Percentiles rank a stretch among this genome's conserved stretches.
Conservation (phyloP, 768 basidiomycete genomes). For the Strobilomyces confusus region DNA sequence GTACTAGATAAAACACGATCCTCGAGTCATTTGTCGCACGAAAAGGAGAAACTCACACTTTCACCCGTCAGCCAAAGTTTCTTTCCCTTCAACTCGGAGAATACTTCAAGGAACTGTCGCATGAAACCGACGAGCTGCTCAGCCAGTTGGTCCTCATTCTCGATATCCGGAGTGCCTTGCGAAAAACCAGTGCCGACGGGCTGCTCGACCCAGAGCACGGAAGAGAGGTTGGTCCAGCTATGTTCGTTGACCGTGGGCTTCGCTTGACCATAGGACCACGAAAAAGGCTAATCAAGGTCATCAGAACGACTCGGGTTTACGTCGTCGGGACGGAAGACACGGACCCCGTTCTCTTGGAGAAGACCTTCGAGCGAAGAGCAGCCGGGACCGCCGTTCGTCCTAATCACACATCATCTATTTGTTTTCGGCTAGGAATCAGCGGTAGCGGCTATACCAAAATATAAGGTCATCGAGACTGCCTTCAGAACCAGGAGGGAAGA, state of each 20-base stretch:
- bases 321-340: slow-evolving; percentile 23
- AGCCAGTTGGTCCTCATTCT: slow-evolving; percentile 55
- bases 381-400: slow-evolving; percentile 81
- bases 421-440: not conserved
- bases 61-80: slow-evolving; percentile 70
- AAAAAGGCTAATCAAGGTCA: slow-evolving; percentile 48
- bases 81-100: slow-evolving; percentile 68
- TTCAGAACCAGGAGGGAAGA: slow-evolving; percentile 73
- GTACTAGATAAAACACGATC: slow-evolving; percentile 40
- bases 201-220: slow-evolving; percentile 72
- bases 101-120: slow-evolving; percentile 72
- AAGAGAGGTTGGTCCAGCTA: slow-evolving; percentile 80
- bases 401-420: slow-evolving; percentile 20
- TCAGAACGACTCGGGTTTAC: slow-evolving; percentile 15
- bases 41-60: slow-evolving; percentile 51
- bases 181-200: slow-evolving; percentile 79
- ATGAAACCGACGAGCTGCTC: slow-evolving; percentile 55
- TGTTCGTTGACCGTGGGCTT: slow-evolving; percentile 59
- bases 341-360: slow-evolving; percentile 71
- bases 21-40: not conserved
- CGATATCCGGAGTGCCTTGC: slow-evolving; percentile 61
- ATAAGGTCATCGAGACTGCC: slow-evolving; percentile 71
- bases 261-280: slow-evolving; percentile 61
- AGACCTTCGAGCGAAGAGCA: slow-evolving; percentile 72
- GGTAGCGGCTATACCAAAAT: slow-evolving; percentile 49